These are phyloP conservation scores for Pythium rhizo-oryzae DNA, from an alignment of 352 stramenopile species.

Conservation along the genomic window DNA sequence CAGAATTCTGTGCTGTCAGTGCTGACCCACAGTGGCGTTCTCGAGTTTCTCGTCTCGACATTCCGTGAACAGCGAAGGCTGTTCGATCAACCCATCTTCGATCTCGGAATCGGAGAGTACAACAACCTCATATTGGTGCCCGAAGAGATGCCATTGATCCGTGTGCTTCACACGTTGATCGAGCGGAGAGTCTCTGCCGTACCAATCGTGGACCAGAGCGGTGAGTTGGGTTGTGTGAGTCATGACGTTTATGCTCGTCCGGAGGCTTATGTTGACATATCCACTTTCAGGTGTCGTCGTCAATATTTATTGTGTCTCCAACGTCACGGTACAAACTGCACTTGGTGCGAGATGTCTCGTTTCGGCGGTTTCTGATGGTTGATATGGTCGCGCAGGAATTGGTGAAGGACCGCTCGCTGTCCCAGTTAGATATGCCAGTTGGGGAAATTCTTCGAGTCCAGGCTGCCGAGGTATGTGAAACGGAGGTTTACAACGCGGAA, in stretches of 20 bases:
- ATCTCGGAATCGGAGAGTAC: constrained; percentile 96
- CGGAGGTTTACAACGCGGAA: neutral
- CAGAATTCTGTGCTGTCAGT: constrained; percentile 94
- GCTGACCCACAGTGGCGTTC: constrained; percentile 93
- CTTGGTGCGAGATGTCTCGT: too few relatives aligned
- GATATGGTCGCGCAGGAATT: constrained; percentile 49
- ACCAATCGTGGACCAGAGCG: constrained; percentile 81
- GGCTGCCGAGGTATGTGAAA: constrained; percentile 66
- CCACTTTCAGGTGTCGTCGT: constrained; percentile 71
- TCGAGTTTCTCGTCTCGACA: constrained; percentile 96
- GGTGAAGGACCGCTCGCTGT: constrained; percentile 87
- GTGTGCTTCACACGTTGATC: constrained; percentile 91
- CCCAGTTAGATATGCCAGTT: constrained; percentile 89
- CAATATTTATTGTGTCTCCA: constrained; percentile 93
- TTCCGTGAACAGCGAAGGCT: constrained; percentile 96
- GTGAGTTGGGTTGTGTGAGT: constrained; percentile 36
- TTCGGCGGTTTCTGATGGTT: too few relatives aligned
- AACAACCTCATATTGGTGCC: constrained; percentile 93
- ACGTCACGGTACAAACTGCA: constrained; percentile 66
- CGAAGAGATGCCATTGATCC: constrained; percentile 92
- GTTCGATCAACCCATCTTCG: constrained; percentile 97
- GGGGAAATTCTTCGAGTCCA: constrained; percentile 87
- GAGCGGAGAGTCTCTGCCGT: constrained; percentile 82
- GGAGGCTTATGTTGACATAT: neutral
- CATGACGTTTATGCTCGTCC: neutral